Base-by-base conservation (phyloP, 345 rosid species). In the Syzygium grande region DNA sequence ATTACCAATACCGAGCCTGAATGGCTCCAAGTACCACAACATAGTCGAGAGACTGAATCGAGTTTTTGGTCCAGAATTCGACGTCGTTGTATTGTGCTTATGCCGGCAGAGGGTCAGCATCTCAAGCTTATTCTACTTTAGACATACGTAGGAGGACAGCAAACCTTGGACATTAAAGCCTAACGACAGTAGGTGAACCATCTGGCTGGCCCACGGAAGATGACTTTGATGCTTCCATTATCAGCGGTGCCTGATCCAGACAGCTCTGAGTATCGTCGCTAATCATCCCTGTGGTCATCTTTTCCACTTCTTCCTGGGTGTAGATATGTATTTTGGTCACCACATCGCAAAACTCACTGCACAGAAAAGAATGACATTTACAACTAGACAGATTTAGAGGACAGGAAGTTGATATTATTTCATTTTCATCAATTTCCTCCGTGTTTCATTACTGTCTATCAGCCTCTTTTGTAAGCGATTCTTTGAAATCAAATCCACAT, bases 251-350 rank as follows among this genome's bases (percentile, higher is more conserved):
- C 94, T 96, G 96, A 86, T 97, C 98, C 94, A 97, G 90, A 89
- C 98, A 97, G 92, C 99, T 97, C 90, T 93, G 98, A 52, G 94
- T 97, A 86, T 97, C 99, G 11, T 95, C 99, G 25, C 92, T 91
- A 11, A 83, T 88, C 61, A 86, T 85, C 87, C 96, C 95, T n/a
- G 93, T 30, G 23, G 92, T 94, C 94, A 91, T 93, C 95, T 96
- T 95, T 93, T 93, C 96, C 92, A 97, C 96, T 90, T 97, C 99
- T 88, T 97, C 99, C 89, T 92, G 92, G 63, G 97, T 96, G 90
- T 94, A 92, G 54, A 97, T 93, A 86, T 97, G 98, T 89, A 97
- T 97, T 94, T 97, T 97, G 56, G 91, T 90, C 93, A 92, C 98
- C 89, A 94, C 98, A 38, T 91, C 91, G 87, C 98, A 95, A 89